Base-by-base conservation (phyloP, 2,329 filamentous ascomycete species). In the Verticillium klebahnii region DNA sequence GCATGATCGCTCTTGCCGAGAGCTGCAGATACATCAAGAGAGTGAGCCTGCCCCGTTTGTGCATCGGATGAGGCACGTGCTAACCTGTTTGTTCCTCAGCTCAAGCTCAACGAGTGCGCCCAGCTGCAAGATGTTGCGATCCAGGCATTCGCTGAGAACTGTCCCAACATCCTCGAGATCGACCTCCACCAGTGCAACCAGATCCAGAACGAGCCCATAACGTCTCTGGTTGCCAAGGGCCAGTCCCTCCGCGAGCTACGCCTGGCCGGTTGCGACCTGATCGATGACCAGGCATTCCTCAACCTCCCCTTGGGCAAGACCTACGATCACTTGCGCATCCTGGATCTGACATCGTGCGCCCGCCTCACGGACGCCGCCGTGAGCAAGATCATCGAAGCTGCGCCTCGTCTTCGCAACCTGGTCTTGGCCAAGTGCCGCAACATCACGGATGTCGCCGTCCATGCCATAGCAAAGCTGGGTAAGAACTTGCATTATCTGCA, bases 401-500 rank as follows among this genome's bases (percentile, higher is more conserved):
- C 95, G 4, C 95, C 95, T 6, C 88, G 93, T 12, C 82, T 99
- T 59, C 89, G 95, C 60, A 98, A 98, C 71, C 82, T 99, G 3
- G 93, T 99, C 6, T 84, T 99, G 17, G 92, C 93, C 66, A 99
- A 99, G 77, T 99, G 95, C 75, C 87, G 90, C 66, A 89, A 93
- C 70, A 91, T 99, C 70, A 98, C 95, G 1, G 94, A 99, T 76
- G 84, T 86, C 56, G 89, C 94, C 9, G 93, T 99, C 9, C 82
- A 90, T 68, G 89, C 93, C 61, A 98, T 99, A 66, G 89, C 93
- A 61, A 89, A 86, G 69, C 83, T 99, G 4, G 93, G 93, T 65
- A 98, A 97, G 80, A 99, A 98, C 69, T 79, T 99, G 60, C 95
- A 99, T 75, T 98, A 97, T 73, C 89, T 99, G 59, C 95, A 99